A percentile compares a stretch with the other conserved stretches of the same genome.
These are phyloP conservation scores for Botrytis aclada DNA, from an alignment of 2,329 filamentous ascomycete species.

Conservation along the genomic window DNA sequence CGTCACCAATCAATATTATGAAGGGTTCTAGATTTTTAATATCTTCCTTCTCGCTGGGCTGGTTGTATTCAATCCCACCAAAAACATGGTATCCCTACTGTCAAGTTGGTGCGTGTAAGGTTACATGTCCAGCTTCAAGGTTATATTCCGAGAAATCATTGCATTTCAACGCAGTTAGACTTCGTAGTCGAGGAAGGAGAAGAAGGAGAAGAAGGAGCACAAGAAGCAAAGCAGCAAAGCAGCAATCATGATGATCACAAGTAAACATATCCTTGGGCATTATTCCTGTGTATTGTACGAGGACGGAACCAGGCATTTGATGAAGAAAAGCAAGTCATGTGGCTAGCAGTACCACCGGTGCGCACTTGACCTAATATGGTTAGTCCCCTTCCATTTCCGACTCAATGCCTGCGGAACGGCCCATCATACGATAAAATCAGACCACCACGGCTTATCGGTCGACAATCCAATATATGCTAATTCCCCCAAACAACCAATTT, in stretches of 20 bases:
- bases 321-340: neutral
- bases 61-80: neutral
- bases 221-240: neutral
- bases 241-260: neutral
- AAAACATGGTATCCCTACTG: neutral
- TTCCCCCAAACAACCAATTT: neutral
- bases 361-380: neutral
- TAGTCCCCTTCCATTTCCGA: neutral
- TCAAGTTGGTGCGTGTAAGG: neutral
- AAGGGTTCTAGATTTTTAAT: neutral
- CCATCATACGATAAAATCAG: conserved; percentile 15
- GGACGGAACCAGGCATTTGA: neutral
- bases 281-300: neutral
- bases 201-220: neutral
- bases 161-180: no score
- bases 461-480: neutral
- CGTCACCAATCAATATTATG: neutral
- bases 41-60: neutral
- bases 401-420: neutral
- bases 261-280: neutral
- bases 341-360: no score
- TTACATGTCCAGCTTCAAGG: neutral
- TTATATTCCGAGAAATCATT: no score
- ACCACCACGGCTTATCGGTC: conserved; percentile 3
- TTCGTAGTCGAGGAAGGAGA: neutral